These are phyloP conservation scores for Anastatica hierochuntica DNA, from an alignment of 345 rosid species.

Conservation along the genomic window DNA sequence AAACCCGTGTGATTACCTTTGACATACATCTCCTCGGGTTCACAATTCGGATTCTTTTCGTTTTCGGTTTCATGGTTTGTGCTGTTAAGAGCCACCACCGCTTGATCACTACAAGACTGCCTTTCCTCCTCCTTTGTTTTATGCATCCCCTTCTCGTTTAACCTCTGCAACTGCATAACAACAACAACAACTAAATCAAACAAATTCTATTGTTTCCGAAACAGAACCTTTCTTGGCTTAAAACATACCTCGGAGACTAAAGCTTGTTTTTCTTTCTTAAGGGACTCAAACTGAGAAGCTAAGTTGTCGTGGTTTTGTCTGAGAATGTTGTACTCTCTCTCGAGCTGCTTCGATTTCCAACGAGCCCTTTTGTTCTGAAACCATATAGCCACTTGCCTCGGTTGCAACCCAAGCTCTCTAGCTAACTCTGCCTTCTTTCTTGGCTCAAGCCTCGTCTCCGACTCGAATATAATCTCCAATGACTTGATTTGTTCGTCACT, in stretches of 20 bases:
- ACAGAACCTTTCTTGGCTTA: too few relatives aligned
- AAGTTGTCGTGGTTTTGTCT: slow-evolving; percentile 41
- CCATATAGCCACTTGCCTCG: slow-evolving; percentile 89
- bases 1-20: slow-evolving; percentile 21
- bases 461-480: slow-evolving; percentile 58
- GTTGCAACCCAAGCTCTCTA: slow-evolving; percentile 62
- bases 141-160: slow-evolving; percentile 29
- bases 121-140: slow-evolving; percentile 17
- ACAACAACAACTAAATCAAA: too few relatives aligned
- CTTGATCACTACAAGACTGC: slow-evolving; percentile 14
- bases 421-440: slow-evolving; percentile 59
- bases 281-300: slow-evolving; percentile 38
- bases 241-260: slow-evolving; percentile 45
- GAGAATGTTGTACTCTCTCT: slow-evolving; percentile 46
- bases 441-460: slow-evolving; percentile 68
- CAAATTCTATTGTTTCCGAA: too few relatives aligned
- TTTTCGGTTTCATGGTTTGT: slow-evolving; percentile 28
- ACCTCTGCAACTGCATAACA: slow-evolving; percentile 48
- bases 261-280: slow-evolving; percentile 53
- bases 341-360: slow-evolving; percentile 71
- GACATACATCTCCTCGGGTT: too few relatives aligned
- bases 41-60: too few relatives aligned
- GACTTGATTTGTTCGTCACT: slow-evolving; percentile 58
- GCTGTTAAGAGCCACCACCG: slow-evolving; percentile 17
- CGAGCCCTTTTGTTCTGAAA: slow-evolving; percentile 84